Evolutionary conservation across 331 rosid species (phyloP).

Genomic region (Spiraea crenata): DNA sequence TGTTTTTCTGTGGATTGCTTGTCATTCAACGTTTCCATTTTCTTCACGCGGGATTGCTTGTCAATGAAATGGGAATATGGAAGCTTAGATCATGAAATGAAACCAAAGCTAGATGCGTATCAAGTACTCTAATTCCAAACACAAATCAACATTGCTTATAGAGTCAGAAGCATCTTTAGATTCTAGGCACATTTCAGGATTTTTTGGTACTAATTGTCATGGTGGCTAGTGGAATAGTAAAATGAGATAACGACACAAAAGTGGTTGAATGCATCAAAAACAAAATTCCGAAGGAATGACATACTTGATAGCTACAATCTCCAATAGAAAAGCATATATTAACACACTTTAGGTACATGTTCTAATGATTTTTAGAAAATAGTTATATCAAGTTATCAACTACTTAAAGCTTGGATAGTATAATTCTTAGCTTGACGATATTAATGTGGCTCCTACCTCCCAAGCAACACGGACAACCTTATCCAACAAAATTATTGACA

Average conservation of each 20-base stretch:
- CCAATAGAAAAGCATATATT: background rate
- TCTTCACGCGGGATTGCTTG: too few relatives aligned
- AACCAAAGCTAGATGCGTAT: background rate
- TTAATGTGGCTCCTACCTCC: background rate
- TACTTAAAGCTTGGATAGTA: too few relatives aligned
- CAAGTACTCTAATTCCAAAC: background rate
- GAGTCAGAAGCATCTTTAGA: slow-evolving; percentile 22
- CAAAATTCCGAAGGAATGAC: background rate
- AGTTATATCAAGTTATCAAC: too few relatives aligned
- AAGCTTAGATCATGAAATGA: background rate
- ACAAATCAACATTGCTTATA: slow-evolving; percentile 16
- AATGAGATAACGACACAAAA: background rate
- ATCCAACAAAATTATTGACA: background rate
- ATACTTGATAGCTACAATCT: background rate
- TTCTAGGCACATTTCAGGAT: slow-evolving; percentile 26
- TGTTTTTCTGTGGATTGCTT: background rate
- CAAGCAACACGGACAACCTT: background rate
- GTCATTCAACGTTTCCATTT: too few relatives aligned
- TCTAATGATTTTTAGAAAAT: background rate
- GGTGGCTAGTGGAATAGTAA: background rate
- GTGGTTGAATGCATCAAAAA: background rate
- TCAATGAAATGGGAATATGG: too few relatives aligned
- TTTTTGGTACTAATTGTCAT: background rate
- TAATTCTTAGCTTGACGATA: too few relatives aligned
- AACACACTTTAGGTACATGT: background rate